phyloP scores from a whole-genome alignment of 1,284 basidiomycete genomes.

The Coniferiporia weirii region DNA sequence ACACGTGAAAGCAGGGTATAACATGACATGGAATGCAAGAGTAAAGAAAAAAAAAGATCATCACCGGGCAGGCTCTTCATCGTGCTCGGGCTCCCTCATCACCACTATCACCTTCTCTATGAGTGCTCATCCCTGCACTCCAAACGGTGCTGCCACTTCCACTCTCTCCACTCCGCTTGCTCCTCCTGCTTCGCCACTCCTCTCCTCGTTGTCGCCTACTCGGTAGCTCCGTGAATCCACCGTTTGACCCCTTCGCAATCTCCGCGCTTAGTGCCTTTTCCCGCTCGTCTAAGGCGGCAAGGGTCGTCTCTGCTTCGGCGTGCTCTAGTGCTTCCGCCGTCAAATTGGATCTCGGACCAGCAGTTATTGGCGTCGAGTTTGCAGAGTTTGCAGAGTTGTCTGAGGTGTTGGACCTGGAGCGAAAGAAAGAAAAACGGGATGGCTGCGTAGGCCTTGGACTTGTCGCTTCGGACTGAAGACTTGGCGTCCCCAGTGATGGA shows the following conservation, averaged over 20 bases:
- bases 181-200: conserved; percentile 49
- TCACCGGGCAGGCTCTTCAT: not conserved
- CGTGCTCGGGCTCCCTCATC: conserved; percentile 9
- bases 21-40: conserved; percentile 3
- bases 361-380: conserved; percentile 24
- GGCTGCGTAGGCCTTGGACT: conserved; percentile 26
- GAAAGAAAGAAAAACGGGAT: conserved; percentile 68
- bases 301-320: conserved; percentile 65
- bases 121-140: conserved; percentile 73
- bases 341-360: conserved; percentile 37
- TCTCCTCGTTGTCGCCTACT: conserved; percentile 37
- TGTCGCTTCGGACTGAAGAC: conserved; percentile 22
- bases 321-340: conserved; percentile 73
- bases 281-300: conserved; percentile 70
- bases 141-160: conserved; percentile 74
- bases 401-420: conserved; percentile 38
- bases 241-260: conserved; percentile 62
- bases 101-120: conserved; percentile 38
- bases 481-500: conserved; percentile 28
- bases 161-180: conserved; percentile 48
- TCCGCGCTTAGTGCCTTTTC: conserved; percentile 69
- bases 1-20: conserved; percentile 10
- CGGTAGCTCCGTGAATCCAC: conserved; percentile 75
- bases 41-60: conserved; percentile 9
- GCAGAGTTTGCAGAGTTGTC: conserved; percentile 44